These are phyloP conservation scores for Diaporthe sp. DNA, from an alignment of 2,329 filamentous ascomycete species.

Conservation along the genomic window DNA sequence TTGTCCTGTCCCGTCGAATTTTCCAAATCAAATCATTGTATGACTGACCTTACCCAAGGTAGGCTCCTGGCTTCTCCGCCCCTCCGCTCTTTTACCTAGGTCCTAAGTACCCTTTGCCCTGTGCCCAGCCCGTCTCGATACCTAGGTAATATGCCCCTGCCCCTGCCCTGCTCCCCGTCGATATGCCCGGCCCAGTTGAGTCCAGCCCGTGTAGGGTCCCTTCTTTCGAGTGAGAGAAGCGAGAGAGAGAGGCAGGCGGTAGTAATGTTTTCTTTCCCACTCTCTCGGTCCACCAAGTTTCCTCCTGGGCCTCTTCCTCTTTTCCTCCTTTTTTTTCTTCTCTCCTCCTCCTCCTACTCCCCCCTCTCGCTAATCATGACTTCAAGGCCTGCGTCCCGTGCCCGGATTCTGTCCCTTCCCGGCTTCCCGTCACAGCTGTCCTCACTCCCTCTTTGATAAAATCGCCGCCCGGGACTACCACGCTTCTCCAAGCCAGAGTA, in stretches of 20 bases:
- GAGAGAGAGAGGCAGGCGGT: not conserved
- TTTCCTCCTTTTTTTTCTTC: not conserved
- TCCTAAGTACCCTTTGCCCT: not conserved
- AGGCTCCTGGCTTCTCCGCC: conserved; percentile 8
- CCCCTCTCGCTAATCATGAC: conserved; percentile 26
- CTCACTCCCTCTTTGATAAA: conserved; percentile 10
- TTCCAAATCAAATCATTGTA: conserved; percentile 12
- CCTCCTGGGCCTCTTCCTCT: not conserved
- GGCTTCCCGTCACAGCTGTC: conserved; percentile 16
- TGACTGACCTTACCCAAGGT: not conserved
- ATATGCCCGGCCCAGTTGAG: conserved; percentile 16
- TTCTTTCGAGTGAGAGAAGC: conserved; percentile 9
- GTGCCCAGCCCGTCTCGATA: not conserved
- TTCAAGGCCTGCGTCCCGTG: conserved; percentile 16
- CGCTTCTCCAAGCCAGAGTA: too few relatives aligned
- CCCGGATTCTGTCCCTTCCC: conserved; percentile 28
- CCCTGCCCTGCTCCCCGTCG: conserved; percentile 22
- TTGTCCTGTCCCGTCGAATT: conserved; percentile 8
- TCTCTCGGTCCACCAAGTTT: conserved; percentile 20
- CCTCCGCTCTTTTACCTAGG: not conserved
- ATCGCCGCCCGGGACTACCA: not conserved
- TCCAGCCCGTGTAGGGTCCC: not conserved
- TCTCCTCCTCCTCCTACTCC: not conserved
- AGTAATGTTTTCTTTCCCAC: conserved; percentile 30
- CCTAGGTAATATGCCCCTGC: not conserved